Evolutionary conservation across 2,329 filamentous ascomycete species (phyloP).

Genomic region (Sclerotinia glacialis): DNA sequence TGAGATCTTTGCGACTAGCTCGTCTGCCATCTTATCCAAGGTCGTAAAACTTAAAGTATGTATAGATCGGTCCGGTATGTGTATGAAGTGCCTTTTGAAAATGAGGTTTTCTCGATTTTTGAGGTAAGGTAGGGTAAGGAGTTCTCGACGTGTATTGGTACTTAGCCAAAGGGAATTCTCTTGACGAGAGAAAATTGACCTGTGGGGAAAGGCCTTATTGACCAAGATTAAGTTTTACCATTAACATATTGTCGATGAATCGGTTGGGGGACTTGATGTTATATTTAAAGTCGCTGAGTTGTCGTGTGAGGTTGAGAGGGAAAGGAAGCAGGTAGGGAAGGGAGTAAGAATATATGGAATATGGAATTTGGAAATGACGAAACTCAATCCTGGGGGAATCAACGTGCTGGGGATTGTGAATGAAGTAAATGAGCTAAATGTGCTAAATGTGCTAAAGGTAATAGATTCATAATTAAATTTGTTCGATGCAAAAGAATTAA

Average conservation of each 20-base stretch:
- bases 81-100: background rate
- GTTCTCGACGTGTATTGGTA: background rate
- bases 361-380: background rate
- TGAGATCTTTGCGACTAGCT: conserved; percentile 25
- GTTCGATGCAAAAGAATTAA: background rate
- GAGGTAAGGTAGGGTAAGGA: background rate
- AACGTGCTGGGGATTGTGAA: background rate
- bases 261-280: background rate
- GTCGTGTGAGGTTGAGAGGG: background rate
- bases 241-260: background rate
- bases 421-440: background rate
- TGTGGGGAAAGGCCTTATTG: background rate
- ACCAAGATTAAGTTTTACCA: background rate
- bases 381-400: conserved; percentile 12
- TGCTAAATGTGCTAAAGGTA: background rate
- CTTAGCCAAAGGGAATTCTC: background rate
- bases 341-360: background rate
- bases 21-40: conserved; percentile 24
- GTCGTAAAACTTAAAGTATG: background rate
- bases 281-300: background rate
- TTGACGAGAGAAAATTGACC: conserved; percentile 6
- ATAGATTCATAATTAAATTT: conserved; percentile 5
- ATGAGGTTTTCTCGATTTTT: background rate
- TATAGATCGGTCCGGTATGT: background rate
- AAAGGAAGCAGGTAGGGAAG: background rate